Evolutionary conservation across 176 grass and related monocot species (phyloP), one percentile per base, ranked within the genome.

Genomic region (Aegilops longissima): DNA sequence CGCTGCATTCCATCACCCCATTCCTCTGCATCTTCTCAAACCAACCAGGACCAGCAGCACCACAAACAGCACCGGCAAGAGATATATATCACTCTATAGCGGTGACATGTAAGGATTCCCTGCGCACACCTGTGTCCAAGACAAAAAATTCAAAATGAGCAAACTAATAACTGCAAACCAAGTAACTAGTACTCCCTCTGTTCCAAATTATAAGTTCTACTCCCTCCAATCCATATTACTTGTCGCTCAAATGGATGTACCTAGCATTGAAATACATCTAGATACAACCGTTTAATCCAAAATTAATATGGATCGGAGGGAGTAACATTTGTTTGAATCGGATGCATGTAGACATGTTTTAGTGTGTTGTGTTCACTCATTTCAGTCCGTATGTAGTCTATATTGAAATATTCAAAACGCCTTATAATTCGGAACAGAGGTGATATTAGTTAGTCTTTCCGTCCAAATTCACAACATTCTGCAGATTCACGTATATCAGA

Each of bases 1-100:
- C 90, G 33, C 68, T 97, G 88, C 95, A 97, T 84, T 94, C 95
- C 83, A 97, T 49, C 67, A 83, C 58, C 61, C 95, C 95, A 76
- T 94, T 97, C 85, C 88, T 97, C 76, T 96, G 94, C 95, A 94
- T 96, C 85, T 89, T 82, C 63, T 76, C 80, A 13, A 52, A 77
- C 31, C 29, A 70, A 82, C 54, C 11, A 71, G 77, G 51, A 85
- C 18, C 29, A 56, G 51, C 29, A 51, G 35, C 3, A 6, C 49
- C 66, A 21, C 59, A 63, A 54, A 84, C 29, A 58, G 56, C 66
- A 79, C 39, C 10, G 2, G 23, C 66, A 70, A 89, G 77, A 62
- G 16, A 42, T 54, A 39, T 40, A 12, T 89, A 80, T 52, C 29
- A 76, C 47, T 51, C 61, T 81, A 56, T 61, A 63, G 8, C 39